Percentiles rank a stretch among this genome's conserved stretches.
Conservation (phyloP, 2,329 filamentous ascomycete genomes). For the Diplodia seriata region DNA sequence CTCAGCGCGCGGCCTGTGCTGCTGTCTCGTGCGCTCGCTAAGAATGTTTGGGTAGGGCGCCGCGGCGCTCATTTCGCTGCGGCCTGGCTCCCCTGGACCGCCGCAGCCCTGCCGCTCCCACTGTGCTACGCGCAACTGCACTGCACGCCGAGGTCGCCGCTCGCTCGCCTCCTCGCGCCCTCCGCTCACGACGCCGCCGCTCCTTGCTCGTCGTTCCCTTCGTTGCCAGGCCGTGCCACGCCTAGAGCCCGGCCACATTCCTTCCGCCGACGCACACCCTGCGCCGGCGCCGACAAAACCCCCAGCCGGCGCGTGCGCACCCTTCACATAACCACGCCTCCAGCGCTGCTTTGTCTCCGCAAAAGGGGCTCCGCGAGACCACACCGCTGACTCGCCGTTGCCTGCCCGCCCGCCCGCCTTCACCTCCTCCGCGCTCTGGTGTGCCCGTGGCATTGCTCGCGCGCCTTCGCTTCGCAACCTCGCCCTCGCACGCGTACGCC, state of each 20-base stretch:
- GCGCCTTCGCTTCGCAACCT: constrained; percentile 5
- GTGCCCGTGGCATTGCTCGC: constrained; percentile 24
- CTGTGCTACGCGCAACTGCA: constrained; percentile 1
- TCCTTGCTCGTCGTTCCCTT: constrained; percentile 25
- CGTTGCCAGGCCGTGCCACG: constrained; percentile 24
- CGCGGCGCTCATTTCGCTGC: constrained; percentile 28
- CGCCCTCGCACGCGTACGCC: constrained; percentile 29
- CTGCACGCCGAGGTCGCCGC: constrained; percentile 18
- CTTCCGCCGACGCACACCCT: constrained; percentile 30
- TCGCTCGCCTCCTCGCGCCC: constrained; percentile 11
- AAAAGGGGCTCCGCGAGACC: constrained; percentile 31
- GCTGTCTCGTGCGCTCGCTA: constrained; percentile 29
- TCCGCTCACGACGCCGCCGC: constrained; percentile 16
- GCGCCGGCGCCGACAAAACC: constrained; percentile 29
- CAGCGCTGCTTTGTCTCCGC: constrained; percentile 26
- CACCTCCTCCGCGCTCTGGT: constrained; percentile 32
- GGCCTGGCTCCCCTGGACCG: constrained; percentile 12
- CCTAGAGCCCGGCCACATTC: constrained; percentile 22
- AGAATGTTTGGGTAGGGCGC: constrained; percentile 26
- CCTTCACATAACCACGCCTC: constrained; percentile 24
- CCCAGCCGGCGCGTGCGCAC: constrained; percentile 24
- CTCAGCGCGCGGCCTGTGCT: constrained; percentile 19
- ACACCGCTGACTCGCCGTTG: constrained; percentile 32
- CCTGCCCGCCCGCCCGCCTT: constrained; percentile 14
- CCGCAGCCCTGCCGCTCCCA: neutral